phyloP scores from a whole-genome alignment of 202 grass and related monocot species.

The Sporobolus alterniflorus region DNA sequence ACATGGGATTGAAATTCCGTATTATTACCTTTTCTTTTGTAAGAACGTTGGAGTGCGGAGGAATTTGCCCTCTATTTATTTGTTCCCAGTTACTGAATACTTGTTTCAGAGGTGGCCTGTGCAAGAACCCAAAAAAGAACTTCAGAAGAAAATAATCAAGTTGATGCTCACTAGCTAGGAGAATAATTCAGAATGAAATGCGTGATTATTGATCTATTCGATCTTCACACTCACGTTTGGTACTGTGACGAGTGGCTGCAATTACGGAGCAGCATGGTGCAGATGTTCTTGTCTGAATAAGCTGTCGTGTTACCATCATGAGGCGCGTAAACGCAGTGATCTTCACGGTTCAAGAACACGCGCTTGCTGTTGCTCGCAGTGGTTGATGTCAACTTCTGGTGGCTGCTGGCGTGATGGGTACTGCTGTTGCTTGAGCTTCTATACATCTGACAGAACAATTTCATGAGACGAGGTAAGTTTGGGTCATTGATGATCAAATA shows the following conservation, averaged over 20 bases:
- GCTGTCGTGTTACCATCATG: slow-evolving; percentile 16
- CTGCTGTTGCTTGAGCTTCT: slow-evolving; percentile 43
- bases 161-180: neutral
- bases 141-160: neutral
- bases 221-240: slow-evolving; percentile 40
- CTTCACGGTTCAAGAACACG: slow-evolving; percentile 13
- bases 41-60: slow-evolving; percentile 10
- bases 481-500: slow-evolving; percentile 3
- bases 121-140: neutral
- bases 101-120: slow-evolving; percentile 36
- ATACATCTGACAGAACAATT: slow-evolving; percentile 38
- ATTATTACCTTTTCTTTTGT: slow-evolving; percentile 41
- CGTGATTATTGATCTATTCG: neutral
- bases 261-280: neutral
- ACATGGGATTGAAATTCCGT: neutral
- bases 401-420: neutral
- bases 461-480: neutral
- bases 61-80: slow-evolving; percentile 30
- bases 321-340: slow-evolving; percentile 17
- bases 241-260: slow-evolving; percentile 14
- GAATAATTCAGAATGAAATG: neutral
- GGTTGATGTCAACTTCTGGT: slow-evolving; percentile 22
- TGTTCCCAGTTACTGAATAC: slow-evolving; percentile 48
- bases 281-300: slow-evolving; percentile 35
- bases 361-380: slow-evolving; percentile 25